These are phyloP conservation scores for Albophoma yamanashiensis DNA, from an alignment of 2,329 filamentous ascomycete species.

Conservation along the genomic window DNA sequence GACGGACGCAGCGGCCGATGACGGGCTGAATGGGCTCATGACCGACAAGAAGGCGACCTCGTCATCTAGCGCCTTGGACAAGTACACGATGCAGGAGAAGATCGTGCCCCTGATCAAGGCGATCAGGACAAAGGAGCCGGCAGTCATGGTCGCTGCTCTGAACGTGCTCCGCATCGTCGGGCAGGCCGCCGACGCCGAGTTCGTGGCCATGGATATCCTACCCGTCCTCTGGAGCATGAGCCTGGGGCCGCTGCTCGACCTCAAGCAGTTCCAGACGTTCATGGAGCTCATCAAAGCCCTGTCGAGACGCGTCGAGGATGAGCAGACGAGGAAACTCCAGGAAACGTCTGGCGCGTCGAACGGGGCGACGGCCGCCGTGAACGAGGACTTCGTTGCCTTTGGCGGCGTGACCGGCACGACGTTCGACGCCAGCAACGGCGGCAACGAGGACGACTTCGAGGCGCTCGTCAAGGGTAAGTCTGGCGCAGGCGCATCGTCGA, in stretches of 20 bases:
- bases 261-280: slow-evolving; percentile 80
- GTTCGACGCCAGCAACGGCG: slow-evolving; percentile 40
- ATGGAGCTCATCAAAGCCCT: slow-evolving; percentile 80
- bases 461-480: slow-evolving; percentile 67
- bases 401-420: slow-evolving; percentile 53
- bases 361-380: slow-evolving; percentile 35
- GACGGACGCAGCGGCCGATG: slow-evolving; percentile 33
- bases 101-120: slow-evolving; percentile 80
- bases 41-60: slow-evolving; percentile 50
- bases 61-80: slow-evolving; percentile 76
- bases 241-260: slow-evolving; percentile 76
- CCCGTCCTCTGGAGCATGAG: slow-evolving; percentile 89
- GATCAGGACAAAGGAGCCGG: slow-evolving; percentile 96
- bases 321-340: slow-evolving; percentile 80
- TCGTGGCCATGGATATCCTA: slow-evolving; percentile 82
- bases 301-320: slow-evolving; percentile 72
- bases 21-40: slow-evolving; percentile 62
- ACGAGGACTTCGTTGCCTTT: slow-evolving; percentile 61
- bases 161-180: slow-evolving; percentile 79
- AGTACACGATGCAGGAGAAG: slow-evolving; percentile 97
- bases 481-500: slow-evolving; percentile 22
- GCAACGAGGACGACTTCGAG: slow-evolving; percentile 70
- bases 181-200: slow-evolving; percentile 73
- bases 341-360: slow-evolving; percentile 59
- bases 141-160: slow-evolving; percentile 90